Evolutionary conservation across 2,329 filamentous ascomycete species (phyloP), one percentile per base, ranked within the genome.

Genomic region (Beauveria medogensis): DNA sequence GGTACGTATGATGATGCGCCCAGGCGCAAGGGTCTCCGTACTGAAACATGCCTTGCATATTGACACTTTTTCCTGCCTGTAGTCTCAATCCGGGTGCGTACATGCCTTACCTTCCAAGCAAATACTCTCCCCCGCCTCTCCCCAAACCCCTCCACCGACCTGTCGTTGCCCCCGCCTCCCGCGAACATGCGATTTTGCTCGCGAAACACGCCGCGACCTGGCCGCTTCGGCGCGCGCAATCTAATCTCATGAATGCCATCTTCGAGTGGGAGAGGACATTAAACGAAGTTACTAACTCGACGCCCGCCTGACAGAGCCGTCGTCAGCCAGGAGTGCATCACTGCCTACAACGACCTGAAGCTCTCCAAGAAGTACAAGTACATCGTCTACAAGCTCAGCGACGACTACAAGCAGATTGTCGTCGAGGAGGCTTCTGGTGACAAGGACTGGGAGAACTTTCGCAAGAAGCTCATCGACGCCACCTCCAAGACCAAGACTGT

Each of bases 301-400:
- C 18, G 4, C 5, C 34, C 16, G 4, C 24, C 28, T 26, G 7
- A 47, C 76, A 92, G 89, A 82, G 88, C 89, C 69, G 81, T 82
- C 73, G 86, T 92, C 70, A 78, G 82, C 67, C 82, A 84, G 72
- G 88, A 92, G 63, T 92, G 89, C 83, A 84, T 85, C 73, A 74
- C 74, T 67, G 76, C 79, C 63, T 93, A 88, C 83, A 91, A 92
- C 77, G 87, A 92, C 68, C 83, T 93, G 67, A 93, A 93, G 85
- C 86, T 92, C 69, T 81, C 78, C 77, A 92, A 92, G 78, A 86
- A 85, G 80, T 82, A 85, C 80, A 92, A 91, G 79, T 95, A 84
- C 83, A 88, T 94, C 79, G 86, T 94, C 82, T 93, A 84, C 87
- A 91, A 92, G 83, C 85, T 94, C 73, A 88, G 86, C 66, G 89